Conservation (phyloP, 208 protist genomes). For the Trypanosoma cruzi region DNA sequence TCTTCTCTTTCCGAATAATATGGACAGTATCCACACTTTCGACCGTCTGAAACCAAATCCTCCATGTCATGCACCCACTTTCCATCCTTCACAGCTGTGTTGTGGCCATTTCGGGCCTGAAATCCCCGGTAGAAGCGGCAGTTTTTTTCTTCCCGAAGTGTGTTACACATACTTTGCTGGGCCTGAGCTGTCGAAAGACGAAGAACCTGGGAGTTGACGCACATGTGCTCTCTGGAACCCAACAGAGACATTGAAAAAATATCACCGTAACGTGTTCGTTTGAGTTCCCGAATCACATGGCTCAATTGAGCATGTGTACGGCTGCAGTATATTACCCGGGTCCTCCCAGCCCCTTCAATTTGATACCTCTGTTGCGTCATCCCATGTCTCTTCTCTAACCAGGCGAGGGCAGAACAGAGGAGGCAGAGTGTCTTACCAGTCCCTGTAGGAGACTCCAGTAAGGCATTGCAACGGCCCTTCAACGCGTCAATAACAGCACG, state of each 20-base stretch:
- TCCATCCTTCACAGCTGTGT: slow-evolving; percentile 24
- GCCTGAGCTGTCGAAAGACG: slow-evolving; percentile 65
- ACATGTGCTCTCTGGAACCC: slow-evolving; percentile 97
- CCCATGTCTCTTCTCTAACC: slow-evolving; percentile 44
- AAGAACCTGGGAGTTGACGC: slow-evolving; percentile 91
- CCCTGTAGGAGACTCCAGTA: slow-evolving; percentile 97
- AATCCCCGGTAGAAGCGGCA: slow-evolving; percentile 77
- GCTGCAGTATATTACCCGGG: slow-evolving; percentile 94
- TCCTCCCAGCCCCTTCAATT: not conserved
- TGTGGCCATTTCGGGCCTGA: slow-evolving; percentile 27
- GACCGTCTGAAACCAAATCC: slow-evolving; percentile 86
- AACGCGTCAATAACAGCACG: slow-evolving; percentile 91
- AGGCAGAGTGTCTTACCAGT: slow-evolving; percentile 98
- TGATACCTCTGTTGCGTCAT: not conserved
- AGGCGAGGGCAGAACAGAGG: slow-evolving; percentile 95
- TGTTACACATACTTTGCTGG: slow-evolving; percentile 70
- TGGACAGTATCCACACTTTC: slow-evolving; percentile 90
- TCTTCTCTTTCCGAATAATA: slow-evolving; percentile 94
- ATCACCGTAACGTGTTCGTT: slow-evolving; percentile 85
- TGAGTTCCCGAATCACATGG: slow-evolving; percentile 97
- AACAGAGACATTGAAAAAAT: slow-evolving; percentile 89
- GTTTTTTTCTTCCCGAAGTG: slow-evolving; percentile 59
- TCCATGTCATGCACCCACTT: slow-evolving; percentile 93
- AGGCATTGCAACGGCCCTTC: slow-evolving; percentile 78
- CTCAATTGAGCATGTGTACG: slow-evolving; percentile 98